Evolutionary conservation across 2,329 filamentous ascomycete genomes (phyloP).

Genomic region (Didymella pomorum): DNA sequence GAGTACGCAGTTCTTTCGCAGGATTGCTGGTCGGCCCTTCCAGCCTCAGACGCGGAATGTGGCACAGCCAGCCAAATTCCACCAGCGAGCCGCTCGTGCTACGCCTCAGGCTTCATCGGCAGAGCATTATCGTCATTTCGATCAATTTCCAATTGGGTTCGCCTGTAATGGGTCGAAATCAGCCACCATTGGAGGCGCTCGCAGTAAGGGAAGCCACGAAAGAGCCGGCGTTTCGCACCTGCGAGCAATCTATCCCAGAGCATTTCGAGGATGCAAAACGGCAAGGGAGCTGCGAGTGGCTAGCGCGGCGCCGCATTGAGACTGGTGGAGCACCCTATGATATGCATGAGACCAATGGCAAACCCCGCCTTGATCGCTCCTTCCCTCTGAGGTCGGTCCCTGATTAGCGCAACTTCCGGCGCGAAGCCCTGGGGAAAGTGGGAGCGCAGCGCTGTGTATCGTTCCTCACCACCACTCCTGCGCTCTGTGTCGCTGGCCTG

Average conservation of each 20-base stretch:
- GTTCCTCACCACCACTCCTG: conserved; percentile 37
- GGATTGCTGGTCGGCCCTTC: background rate
- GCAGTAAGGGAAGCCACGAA: conserved; percentile 10
- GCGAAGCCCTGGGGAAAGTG: conserved; percentile 16
- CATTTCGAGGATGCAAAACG: conserved; percentile 13
- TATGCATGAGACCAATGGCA: conserved; percentile 25
- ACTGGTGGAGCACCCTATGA: conserved; percentile 29
- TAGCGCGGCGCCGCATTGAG: conserved; percentile 35
- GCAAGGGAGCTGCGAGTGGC: conserved; percentile 31
- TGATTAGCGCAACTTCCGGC: conserved; percentile 12
- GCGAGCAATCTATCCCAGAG: conserved; percentile 20
- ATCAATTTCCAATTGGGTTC: background rate
- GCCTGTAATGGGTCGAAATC: background rate
- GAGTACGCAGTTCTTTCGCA: conserved; percentile 1
- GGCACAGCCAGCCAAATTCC: conserved; percentile 29
- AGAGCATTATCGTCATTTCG: background rate
- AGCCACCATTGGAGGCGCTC: conserved; percentile 1
- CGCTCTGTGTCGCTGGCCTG: conserved; percentile 18
- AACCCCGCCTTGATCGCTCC: conserved; percentile 4
- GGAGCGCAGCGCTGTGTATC: conserved; percentile 8
- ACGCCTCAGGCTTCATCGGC: conserved; percentile 10
- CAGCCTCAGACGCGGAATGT: conserved; percentile 38
- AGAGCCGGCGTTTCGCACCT: conserved; percentile 7
- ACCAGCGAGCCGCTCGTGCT: conserved; percentile 34
- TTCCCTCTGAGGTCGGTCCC: conserved; percentile 6